phyloP scores from a whole-genome alignment of 495 filamentous ascomycete species.

The Jackrogersella minutella region DNA sequence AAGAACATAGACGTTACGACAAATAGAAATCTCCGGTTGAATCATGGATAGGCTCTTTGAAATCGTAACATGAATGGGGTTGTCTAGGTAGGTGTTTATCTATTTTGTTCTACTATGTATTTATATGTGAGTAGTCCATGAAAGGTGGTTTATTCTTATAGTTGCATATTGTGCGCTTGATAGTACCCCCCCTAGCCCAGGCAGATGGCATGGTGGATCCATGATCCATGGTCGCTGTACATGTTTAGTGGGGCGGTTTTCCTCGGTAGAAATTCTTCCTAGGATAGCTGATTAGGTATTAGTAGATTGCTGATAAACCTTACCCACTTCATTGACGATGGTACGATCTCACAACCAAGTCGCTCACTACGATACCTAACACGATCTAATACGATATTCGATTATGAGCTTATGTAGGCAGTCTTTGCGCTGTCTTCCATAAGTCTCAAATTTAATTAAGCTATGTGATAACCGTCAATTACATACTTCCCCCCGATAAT shows the following conservation, averaged over 20 bases:
- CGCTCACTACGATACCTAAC: background rate
- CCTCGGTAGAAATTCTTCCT: too few relatives aligned
- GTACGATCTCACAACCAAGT: background rate
- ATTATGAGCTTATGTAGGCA: background rate
- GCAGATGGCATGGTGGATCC: too few relatives aligned
- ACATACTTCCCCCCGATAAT: slow-evolving; percentile 11
- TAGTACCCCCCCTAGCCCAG: too few relatives aligned
- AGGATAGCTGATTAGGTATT: background rate
- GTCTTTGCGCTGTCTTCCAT: background rate
- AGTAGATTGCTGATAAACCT: background rate
- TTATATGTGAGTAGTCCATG: too few relatives aligned
- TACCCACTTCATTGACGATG: background rate
- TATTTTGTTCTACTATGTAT: too few relatives aligned
- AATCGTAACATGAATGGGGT: background rate
- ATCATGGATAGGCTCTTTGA: background rate
- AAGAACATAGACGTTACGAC: slow-evolving; percentile 19
- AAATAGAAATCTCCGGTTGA: slow-evolving; percentile 31
- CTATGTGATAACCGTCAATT: slow-evolving; percentile 1
- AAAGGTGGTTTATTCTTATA: background rate
- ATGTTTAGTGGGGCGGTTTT: background rate
- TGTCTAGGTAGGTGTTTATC: background rate
- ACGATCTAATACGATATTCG: background rate
- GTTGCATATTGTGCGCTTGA: background rate
- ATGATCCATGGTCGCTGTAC: background rate
- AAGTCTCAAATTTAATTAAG: background rate